Evolutionary conservation across 2,329 filamentous ascomycete genomes (phyloP).

Genomic region (Penicillium palitans): DNA sequence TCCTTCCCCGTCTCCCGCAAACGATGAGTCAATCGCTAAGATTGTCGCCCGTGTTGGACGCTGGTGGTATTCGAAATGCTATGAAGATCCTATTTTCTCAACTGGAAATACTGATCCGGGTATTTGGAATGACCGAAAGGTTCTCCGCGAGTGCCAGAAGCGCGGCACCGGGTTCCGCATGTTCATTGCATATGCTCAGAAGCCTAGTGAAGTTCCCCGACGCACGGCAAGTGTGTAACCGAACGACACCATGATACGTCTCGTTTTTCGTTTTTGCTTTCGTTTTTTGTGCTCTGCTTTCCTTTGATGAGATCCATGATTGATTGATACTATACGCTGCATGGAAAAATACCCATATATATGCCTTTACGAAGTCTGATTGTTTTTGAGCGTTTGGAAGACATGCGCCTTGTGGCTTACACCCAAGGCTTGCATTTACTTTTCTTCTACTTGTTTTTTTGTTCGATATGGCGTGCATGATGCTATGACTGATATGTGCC

Average conservation of each 20-base stretch:
- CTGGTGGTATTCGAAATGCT: slow-evolving; percentile 96
- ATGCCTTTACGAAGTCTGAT: slow-evolving; percentile 4
- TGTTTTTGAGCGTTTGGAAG: slow-evolving; percentile 5
- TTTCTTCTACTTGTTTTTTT: slow-evolving; percentile 9
- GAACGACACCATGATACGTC: slow-evolving; percentile 12
- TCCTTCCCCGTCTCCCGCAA: slow-evolving; percentile 64
- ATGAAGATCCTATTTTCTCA: slow-evolving; percentile 66
- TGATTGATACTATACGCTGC: slow-evolving; percentile 11
- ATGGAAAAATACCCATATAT: slow-evolving; percentile 14
- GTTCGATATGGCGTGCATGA: slow-evolving; percentile 4
- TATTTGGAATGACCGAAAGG: slow-evolving; percentile 74
- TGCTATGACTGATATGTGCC: slow-evolving; percentile 10
- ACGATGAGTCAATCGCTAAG: slow-evolving; percentile 83
- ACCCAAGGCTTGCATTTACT: slow-evolving; percentile 12
- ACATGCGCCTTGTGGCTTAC: background rate
- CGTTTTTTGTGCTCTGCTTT: no score
- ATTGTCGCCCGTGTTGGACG: slow-evolving; percentile 89
- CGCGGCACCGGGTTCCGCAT: slow-evolving; percentile 85
- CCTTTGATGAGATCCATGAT: slow-evolving; percentile 14
- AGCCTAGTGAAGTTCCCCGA: slow-evolving; percentile 57
- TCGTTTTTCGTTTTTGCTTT: background rate
- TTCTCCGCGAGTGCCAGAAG: slow-evolving; percentile 83
- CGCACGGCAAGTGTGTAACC: slow-evolving; percentile 48
- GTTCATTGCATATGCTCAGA: slow-evolving; percentile 86
- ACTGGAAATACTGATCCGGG: slow-evolving; percentile 54